Evolutionary conservation across 306 rosid genomes (phyloP).

Genomic region (Dalbergia cultrata): DNA sequence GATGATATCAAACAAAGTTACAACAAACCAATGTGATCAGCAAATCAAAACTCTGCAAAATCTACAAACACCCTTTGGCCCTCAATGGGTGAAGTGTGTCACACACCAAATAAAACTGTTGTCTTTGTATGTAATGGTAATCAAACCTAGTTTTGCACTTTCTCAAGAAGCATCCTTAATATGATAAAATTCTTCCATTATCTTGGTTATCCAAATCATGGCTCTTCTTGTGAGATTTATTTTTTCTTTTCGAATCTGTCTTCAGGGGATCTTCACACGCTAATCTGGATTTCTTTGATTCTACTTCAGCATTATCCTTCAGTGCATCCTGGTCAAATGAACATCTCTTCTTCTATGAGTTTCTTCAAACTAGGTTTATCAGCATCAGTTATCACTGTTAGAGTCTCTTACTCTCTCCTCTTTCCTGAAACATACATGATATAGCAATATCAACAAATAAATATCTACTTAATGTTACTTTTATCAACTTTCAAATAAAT

Average conservation of each 20-base stretch:
- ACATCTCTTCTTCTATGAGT: conserved; percentile 94
- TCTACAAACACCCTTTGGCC: conserved; percentile 43
- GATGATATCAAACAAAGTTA: conserved; percentile 53
- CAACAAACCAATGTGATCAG: conserved; percentile 57
- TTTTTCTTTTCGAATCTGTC: conserved; percentile 57
- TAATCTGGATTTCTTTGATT: conserved; percentile 47
- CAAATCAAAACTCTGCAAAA: conserved; percentile 64
- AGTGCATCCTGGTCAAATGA: conserved; percentile 58
- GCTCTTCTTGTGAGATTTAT: conserved; percentile 72
- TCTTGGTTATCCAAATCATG: conserved; percentile 71
- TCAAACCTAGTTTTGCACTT: conserved; percentile 41
- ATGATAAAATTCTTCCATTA: conserved; percentile 77
- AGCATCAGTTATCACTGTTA: conserved; percentile 47
- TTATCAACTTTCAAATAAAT: conserved; percentile 1
- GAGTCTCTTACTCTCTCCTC: conserved; percentile 50
- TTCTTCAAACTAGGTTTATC: conserved; percentile 90
- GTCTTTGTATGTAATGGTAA: conserved; percentile 35
- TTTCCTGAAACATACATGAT: conserved; percentile 66
- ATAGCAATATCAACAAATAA: conserved; percentile 2
- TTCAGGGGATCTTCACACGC: conserved; percentile 48
- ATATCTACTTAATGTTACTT: not conserved
- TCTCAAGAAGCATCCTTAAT: conserved; percentile 47
- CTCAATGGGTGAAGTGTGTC: conserved; percentile 26
- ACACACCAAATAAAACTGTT: conserved; percentile 13
- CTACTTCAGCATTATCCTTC: conserved; percentile 58